These are phyloP conservation scores for Cyanodermella asteris DNA, from an alignment of 2,329 filamentous ascomycete genomes.

Conservation along the genomic window DNA sequence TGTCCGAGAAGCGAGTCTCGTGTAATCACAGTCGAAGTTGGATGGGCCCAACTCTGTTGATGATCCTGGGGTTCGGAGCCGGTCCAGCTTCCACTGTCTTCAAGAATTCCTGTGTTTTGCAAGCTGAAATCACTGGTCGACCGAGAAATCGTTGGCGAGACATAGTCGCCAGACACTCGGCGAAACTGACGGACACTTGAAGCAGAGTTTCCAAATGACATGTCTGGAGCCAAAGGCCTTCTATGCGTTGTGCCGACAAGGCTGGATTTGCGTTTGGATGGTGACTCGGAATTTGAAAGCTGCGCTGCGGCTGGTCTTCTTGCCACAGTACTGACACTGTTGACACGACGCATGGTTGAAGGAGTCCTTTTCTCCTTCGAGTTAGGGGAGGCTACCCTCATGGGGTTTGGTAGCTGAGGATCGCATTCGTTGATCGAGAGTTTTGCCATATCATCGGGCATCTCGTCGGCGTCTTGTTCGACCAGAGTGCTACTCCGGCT, in stretches of 20 bases:
- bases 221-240: conserved; percentile 66
- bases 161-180: conserved; percentile 57
- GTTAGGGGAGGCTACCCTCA: too few relatives aligned
- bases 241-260: conserved; percentile 34
- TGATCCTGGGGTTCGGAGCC: conserved; percentile 2
- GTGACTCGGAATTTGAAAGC: too few relatives aligned
- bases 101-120: background rate
- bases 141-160: too few relatives aligned
- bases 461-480: too few relatives aligned
- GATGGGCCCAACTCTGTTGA: conserved; percentile 20
- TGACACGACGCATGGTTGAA: too few relatives aligned
- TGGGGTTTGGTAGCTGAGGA: too few relatives aligned
- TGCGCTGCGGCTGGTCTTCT: too few relatives aligned
- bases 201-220: conserved; percentile 82
- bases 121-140: conserved; percentile 5
- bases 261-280: conserved; percentile 33
- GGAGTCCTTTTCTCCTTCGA: too few relatives aligned
- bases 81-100: background rate
- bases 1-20: conserved; percentile 64
- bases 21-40: conserved; percentile 24
- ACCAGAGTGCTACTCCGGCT: too few relatives aligned
- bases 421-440: too few relatives aligned
- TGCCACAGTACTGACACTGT: too few relatives aligned
- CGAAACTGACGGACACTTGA: conserved; percentile 86
- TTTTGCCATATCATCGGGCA: too few relatives aligned